A percentile compares a stretch with the other conserved stretches of the same genome.
phyloP scores from a whole-genome alignment of 2,329 filamentous ascomycete species.

The Taxawa tesnikishii region DNA sequence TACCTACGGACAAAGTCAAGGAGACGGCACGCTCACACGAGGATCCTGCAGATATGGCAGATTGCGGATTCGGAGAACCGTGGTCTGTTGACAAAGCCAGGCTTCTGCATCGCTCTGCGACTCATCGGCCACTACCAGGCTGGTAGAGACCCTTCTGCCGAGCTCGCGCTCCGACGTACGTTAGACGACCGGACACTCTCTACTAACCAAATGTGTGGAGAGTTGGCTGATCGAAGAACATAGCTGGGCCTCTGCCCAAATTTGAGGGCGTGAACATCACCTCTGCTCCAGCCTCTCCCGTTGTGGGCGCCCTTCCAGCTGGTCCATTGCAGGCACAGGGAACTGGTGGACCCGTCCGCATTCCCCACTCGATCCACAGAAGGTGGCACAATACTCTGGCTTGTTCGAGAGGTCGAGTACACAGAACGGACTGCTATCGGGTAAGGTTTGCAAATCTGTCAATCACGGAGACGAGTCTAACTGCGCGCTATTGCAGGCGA shows the following conservation, averaged over 20 bases:
- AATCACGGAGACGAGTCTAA: slow-evolving; percentile 5
- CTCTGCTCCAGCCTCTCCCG: slow-evolving; percentile 20
- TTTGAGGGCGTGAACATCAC: slow-evolving; percentile 65
- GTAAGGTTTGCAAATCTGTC: too few species aligned
- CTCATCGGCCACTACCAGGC: slow-evolving; percentile 94
- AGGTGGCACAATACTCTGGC: slow-evolving; percentile 77
- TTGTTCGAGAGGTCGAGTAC: slow-evolving; percentile 84
- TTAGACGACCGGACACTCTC: slow-evolving; percentile 13
- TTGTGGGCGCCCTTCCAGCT: slow-evolving; percentile 19
- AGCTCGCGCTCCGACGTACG: slow-evolving; percentile 67
- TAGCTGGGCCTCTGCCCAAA: slow-evolving; percentile 71
- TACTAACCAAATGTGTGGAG: too few species aligned
- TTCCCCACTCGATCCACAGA: slow-evolving; percentile 83
- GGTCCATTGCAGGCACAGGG: slow-evolving; percentile 28
- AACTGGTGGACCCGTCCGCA: slow-evolving; percentile 56
- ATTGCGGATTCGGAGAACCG: slow-evolving; percentile 95
- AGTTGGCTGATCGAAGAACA: too few species aligned
- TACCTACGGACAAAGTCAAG: slow-evolving; percentile 1
- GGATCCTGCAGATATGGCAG: slow-evolving; percentile 76
- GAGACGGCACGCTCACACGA: not conserved
- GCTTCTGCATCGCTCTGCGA: slow-evolving; percentile 84
- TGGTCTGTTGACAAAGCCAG: slow-evolving; percentile 80
- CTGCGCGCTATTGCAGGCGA: slow-evolving; percentile 44
- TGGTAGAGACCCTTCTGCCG: slow-evolving; percentile 65
- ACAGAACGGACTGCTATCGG: slow-evolving; percentile 62